Evolutionary conservation across 495 filamentous ascomycete species (phyloP), one percentile per base, ranked within the genome.

Genomic region (Talaromyces liani): DNA sequence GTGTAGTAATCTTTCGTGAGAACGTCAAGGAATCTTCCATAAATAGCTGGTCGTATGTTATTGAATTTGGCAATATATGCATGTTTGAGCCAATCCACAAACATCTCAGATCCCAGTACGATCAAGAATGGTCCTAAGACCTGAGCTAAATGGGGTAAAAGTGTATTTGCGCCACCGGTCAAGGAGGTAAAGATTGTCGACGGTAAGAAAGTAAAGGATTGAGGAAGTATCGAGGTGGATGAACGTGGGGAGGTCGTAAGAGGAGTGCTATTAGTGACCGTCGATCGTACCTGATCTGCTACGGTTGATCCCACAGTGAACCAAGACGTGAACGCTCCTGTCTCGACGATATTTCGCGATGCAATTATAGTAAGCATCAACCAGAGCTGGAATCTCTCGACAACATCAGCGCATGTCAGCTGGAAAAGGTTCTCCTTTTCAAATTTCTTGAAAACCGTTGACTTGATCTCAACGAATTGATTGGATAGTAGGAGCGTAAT

Each of bases 51-150:
- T 47, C 92, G 91, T 58, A 89, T 90, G 66, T 94, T 95, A 79
- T 99, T 99, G 79, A 99, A 99, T 73, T 99, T 99, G 65, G 86
- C 92, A 72, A 98, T 94, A 72, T 96, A 99, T 12, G 91, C 90
- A 69, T 99, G 94, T 72, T 99, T 99, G 65, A 97, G 77, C 91
- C 90, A 97, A 72, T 99, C 94, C 1, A 99, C 94, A 1, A 96
- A 75, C 90, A 96, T 97, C 75, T 99, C 94, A 29, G 91, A 94
- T 10, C 93, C 92, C 8, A 99, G 83, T 4, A 98, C 94, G 0
- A 99, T 82, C 16, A 98, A 75, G 66, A 99, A 97, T 0, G 94
- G 95, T 0, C 90, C 90, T 27, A 98, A 80, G 0, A 98, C 88
- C 69, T 97, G 91, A 1, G 91, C 92, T 6, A 91, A 85, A 82